Conservation (phyloP, 2,329 filamentous ascomycete species). For the Penicillium psychrosexuale region DNA sequence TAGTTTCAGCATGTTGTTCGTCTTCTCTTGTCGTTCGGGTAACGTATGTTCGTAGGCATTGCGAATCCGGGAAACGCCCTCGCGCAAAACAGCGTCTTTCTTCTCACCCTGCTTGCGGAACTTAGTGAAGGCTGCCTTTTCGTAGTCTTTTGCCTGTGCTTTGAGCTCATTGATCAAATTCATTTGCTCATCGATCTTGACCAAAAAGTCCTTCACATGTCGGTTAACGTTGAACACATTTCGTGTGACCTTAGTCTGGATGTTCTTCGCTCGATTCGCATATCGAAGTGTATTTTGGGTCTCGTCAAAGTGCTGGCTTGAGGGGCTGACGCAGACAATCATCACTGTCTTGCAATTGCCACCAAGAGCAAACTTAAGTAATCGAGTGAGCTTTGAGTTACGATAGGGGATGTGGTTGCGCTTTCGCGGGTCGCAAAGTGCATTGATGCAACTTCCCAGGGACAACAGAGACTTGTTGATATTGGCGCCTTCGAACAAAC, state of each 20-base stretch:
- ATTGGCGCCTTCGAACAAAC: constrained; percentile 89
- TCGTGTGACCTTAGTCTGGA: constrained; percentile 98
- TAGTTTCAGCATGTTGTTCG: constrained; percentile 75
- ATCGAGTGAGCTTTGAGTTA: constrained; percentile 92
- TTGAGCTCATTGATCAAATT: constrained; percentile 94
- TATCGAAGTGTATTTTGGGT: constrained; percentile 97
- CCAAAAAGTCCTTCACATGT: constrained; percentile 97
- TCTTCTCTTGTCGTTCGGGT: constrained; percentile 73
- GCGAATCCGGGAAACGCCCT: constrained; percentile 76
- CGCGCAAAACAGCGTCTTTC: constrained; percentile 68
- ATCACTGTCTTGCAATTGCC: constrained; percentile 99
- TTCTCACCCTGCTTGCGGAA: constrained; percentile 90
- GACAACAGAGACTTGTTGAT: constrained; percentile 98
- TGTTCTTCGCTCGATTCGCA: constrained; percentile 97
- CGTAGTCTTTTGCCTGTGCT: constrained; percentile 85
- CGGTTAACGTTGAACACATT: constrained; percentile 99
- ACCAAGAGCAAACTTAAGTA: constrained; percentile 94
- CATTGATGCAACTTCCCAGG: constrained; percentile 95
- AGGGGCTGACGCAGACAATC: constrained; percentile 98
- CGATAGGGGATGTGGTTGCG: constrained; percentile 93
- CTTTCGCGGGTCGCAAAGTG: constrained; percentile 87
- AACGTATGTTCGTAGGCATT: constrained; percentile 78
- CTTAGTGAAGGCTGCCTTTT: constrained; percentile 76
- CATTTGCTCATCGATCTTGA: constrained; percentile 99
- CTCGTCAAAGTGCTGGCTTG: constrained; percentile 94